Conservation (phyloP, 108 stramenopile genomes). For the Discostella pseudostelligera region DNA sequence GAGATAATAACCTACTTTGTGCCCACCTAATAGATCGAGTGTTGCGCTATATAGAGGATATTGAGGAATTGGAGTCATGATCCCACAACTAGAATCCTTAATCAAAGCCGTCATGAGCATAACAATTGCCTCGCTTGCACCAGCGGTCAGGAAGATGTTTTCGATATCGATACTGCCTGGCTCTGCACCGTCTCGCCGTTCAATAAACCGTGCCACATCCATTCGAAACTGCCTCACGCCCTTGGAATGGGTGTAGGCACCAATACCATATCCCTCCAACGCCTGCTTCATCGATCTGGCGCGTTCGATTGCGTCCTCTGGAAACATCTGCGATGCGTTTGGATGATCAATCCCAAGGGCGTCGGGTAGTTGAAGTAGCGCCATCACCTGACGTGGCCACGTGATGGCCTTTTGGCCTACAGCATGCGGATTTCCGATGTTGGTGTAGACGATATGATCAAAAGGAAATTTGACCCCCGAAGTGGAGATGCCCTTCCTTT, state of each 20-base stretch:
- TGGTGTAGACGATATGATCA: conserved; percentile 92
- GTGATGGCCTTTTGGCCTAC: conserved; percentile 89
- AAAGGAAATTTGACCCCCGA: conserved; percentile 50
- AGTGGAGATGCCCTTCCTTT: neutral
- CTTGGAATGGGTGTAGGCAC: conserved; percentile 85
- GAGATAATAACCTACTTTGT: conserved; percentile 88
- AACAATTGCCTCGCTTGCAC: conserved; percentile 87
- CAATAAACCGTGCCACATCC: conserved; percentile 87
- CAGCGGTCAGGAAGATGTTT: conserved; percentile 92
- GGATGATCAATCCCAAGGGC: conserved; percentile 74
- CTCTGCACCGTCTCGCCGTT: conserved; percentile 66
- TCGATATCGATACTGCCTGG: conserved; percentile 68
- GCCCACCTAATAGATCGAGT: conserved; percentile 81
- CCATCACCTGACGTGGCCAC: conserved; percentile 88
- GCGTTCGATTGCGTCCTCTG: conserved; percentile 65
- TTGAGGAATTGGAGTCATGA: conserved; percentile 97
- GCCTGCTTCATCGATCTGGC: conserved; percentile 60
- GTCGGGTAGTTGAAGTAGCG: conserved; percentile 72
- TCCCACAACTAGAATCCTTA: conserved; percentile 61
- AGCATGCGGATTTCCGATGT: conserved; percentile 96
- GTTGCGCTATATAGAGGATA: conserved; percentile 96
- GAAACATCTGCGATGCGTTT: conserved; percentile 52
- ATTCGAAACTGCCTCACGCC: conserved; percentile 65
- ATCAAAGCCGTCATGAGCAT: conserved; percentile 78
- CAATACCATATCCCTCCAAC: conserved; percentile 65